Evolutionary conservation across 2,329 filamentous ascomycete genomes (phyloP), one percentile per base, ranked within the genome.

Genomic region (Ceratocystis destructans): DNA sequence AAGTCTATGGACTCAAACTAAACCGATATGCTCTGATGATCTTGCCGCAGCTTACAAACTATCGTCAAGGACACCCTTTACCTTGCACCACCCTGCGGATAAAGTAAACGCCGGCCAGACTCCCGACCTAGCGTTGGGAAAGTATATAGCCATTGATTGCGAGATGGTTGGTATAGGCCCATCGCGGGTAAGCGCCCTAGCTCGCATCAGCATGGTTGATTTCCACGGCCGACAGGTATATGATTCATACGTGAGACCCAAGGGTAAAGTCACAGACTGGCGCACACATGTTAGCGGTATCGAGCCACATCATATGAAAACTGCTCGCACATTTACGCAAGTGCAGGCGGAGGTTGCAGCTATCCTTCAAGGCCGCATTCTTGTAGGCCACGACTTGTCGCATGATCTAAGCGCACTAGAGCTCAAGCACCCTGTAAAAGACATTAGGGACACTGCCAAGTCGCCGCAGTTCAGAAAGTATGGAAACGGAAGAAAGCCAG

Each of bases 121-220:
- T 1, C 75, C 78, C 28, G 83, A 81, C 5, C 77, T 87, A 45
- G 83, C 90, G 64, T 78, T 92, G 22, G 94, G 93, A 64, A 96
- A 94, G 80, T 99, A 96, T 74, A 78, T 99, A 53, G 88, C 89
- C 22, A 84, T 99, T 61, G 94, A 99, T 78, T 99, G 94, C 75
- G 94, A 99, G 77, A 99, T 99, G 94, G 94, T 99, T 31, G 94
- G 93, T 61, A 84, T 95, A 12, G 89, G 88, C 0, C 83, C 83
- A 0, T 84, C 84, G 63, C 80, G 87, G 69, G 83, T 86, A 72
- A 91, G 90, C 45, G 86, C 85, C 0, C 83, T 99, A 57, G 94
- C 94, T 0, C 84, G 94, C 61, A 90, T 93, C 66, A 96, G 89
- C 73, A 79, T 96, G 17, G 92, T 96, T 70, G 96, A 97, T 75